A percentile compares a stretch with the other conserved stretches of the same genome.
These are phyloP conservation scores for Mycogone perniciosa DNA, from an alignment of 2,329 filamentous ascomycete species.

Conservation along the genomic window DNA sequence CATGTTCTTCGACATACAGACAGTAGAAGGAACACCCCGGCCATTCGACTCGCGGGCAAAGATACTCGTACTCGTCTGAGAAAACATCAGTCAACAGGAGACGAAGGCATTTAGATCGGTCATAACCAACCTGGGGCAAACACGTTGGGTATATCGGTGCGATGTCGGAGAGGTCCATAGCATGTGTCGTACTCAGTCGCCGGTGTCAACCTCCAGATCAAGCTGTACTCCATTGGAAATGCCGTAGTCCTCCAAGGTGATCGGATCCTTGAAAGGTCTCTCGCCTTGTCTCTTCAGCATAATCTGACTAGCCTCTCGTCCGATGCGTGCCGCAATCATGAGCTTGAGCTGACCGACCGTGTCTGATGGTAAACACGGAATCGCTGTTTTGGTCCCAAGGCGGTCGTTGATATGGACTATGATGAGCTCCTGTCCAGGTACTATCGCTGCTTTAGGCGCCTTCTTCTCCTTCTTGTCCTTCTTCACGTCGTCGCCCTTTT, in stretches of 20 bases:
- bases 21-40: too few relatives aligned
- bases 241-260: conserved; percentile 88
- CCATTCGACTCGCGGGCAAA: too few relatives aligned
- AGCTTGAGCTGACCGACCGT: conserved; percentile 83
- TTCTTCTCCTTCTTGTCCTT: conserved; percentile 32
- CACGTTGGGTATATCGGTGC: too few relatives aligned
- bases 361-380: conserved; percentile 82
- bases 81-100: too few relatives aligned
- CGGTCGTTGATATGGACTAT: conserved; percentile 90
- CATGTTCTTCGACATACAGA: too few relatives aligned
- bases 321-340: conserved; percentile 83
- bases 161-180: too few relatives aligned
- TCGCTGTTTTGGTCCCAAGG: conserved; percentile 90
- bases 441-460: conserved; percentile 21
- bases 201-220: conserved; percentile 56
- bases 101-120: too few relatives aligned
- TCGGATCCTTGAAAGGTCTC: conserved; percentile 84
- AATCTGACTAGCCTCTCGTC: conserved; percentile 84
- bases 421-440: conserved; percentile 71
- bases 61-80: too few relatives aligned
- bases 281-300: conserved; percentile 88
- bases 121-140: too few relatives aligned
- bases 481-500: conserved; percentile 30
- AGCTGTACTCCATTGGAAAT: conserved; percentile 80
- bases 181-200: conserved; percentile 40